These are phyloP conservation scores for Letharia lupina DNA, from an alignment of 495 filamentous ascomycete species.

Conservation along the genomic window DNA sequence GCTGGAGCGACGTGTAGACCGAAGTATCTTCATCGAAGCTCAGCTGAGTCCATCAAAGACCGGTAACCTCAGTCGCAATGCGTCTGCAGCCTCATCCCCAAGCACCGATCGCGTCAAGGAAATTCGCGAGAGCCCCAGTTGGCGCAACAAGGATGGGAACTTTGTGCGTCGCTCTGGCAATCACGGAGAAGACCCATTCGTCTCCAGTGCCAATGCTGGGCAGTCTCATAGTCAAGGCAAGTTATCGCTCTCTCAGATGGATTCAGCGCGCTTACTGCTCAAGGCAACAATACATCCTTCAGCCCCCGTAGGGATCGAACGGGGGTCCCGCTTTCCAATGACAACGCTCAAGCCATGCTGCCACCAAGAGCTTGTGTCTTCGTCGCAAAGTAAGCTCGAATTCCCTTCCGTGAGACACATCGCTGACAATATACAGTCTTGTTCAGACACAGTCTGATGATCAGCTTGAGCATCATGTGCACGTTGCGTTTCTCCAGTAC, in stretches of 20 bases:
- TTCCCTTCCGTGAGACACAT: background rate
- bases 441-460: slow-evolving; percentile 38
- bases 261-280: background rate
- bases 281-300: slow-evolving; percentile 6
- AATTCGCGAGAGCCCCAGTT: slow-evolving; percentile 14
- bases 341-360: slow-evolving; percentile 51
- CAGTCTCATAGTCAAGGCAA: slow-evolving; percentile 12
- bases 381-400: slow-evolving; percentile 52
- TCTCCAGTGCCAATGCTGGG: slow-evolving; percentile 6
- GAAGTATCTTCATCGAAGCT: slow-evolving; percentile 1
- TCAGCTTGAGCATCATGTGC: slow-evolving; percentile 45
- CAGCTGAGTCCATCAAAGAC: slow-evolving; percentile 14
- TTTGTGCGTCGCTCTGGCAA: slow-evolving; percentile 12
- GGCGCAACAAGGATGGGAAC: slow-evolving; percentile 15
- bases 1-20: slow-evolving; percentile 11
- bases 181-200: slow-evolving; percentile 23
- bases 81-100: slow-evolving; percentile 14
- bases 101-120: slow-evolving; percentile 10
- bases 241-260: background rate
- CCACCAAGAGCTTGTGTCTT: slow-evolving; percentile 51
- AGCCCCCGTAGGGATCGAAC: slow-evolving; percentile 23
- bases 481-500: slow-evolving; percentile 40
- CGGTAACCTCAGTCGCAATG: background rate
- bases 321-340: slow-evolving; percentile 26
- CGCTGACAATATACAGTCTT: slow-evolving; percentile 25